Base-by-base conservation (phyloP, 73 alveolate genomes). In the Paramecium biaurelia region DNA sequence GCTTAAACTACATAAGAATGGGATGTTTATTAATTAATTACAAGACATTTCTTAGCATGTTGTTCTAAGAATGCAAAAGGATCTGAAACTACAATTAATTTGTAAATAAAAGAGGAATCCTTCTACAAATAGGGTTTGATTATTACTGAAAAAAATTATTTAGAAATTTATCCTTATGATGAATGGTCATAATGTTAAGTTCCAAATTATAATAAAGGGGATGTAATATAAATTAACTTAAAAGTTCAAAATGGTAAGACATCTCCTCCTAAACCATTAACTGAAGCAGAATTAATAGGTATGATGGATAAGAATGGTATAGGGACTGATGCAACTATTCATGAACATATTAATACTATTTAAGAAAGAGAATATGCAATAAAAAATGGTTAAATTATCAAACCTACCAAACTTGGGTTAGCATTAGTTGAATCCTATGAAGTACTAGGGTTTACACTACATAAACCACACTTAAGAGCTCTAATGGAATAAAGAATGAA, bases 251-350 rank as follows among this genome's bases (percentile, higher is more conserved):
- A 95, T 70, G 99, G 99, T 0, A 92, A 89, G 30, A 99, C 99
- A 2, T 89, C 92, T 47, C 98, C 99, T 11, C 99, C 99, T 12
- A 94, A 92, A 21, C 97, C 96, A 57, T 95, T 99, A 57, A 98
- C 99, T 57, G 99, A 99, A 93, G 95, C 99, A 18, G 99, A 98
- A 87, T 92, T 99, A 47, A 99, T 99, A 59, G 90, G 97, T 11
- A 67, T 93, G 89, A 99, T 99, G 99, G 99, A 99, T 95, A 94
- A 98, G 84, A 96, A 98, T 84, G 99, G 99, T 28, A 98, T 99
- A 28, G 99, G 99, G 14, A 99, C 99, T 18, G 99, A 99, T 95
- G 99, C 99, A 20, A 99, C 99, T 4, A 99, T 99, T 89, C 99
- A 99, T 92, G 99, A 99, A 85, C 99, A 99, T 94, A 99, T 99